A percentile compares a stretch with the other conserved stretches of the same genome.
Evolutionary conservation across 768 basidiomycete genomes (phyloP).

Genomic region (Kwoniella pini): DNA sequence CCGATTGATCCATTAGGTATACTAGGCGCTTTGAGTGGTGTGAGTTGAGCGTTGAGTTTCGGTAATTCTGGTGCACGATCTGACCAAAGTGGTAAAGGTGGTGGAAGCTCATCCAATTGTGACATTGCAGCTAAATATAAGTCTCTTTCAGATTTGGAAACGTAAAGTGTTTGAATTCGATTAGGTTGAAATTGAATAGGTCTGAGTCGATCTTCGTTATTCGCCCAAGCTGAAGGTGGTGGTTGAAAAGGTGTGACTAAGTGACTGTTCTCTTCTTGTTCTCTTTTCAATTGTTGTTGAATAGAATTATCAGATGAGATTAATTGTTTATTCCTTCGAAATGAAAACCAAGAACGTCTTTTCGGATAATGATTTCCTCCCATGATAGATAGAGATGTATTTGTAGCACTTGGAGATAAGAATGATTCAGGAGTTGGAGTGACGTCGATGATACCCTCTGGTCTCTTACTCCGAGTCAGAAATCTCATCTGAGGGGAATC

Average conservation of each 20-base stretch:
- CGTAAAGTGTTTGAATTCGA: slow-evolving; percentile 39
- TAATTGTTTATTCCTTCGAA: slow-evolving; percentile 3
- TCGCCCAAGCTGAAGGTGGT: slow-evolving; percentile 12
- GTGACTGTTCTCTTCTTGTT: neutral
- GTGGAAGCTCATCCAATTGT: slow-evolving; percentile 38
- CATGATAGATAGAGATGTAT: neutral
- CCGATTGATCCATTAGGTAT: neutral
- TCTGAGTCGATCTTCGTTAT: slow-evolving; percentile 19
- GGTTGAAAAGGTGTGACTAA: neutral
- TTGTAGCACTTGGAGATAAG: neutral
- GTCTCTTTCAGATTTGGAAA: slow-evolving; percentile 43
- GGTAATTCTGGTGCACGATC: slow-evolving; percentile 44
- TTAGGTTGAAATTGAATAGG: slow-evolving; percentile 38
- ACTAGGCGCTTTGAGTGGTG: neutral
- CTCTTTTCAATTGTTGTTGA: neutral
- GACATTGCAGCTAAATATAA: slow-evolving; percentile 49
- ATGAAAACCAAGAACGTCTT: slow-evolving; percentile 19
- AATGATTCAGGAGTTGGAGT: neutral
- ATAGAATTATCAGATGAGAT: neutral
- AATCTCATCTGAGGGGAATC: neutral
- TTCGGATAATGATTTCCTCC: neutral
- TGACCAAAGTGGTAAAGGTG: slow-evolving; percentile 40
- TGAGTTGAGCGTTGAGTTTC: slow-evolving; percentile 1
- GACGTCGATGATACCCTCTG: slow-evolving; percentile 1
- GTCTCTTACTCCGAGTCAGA: neutral